Percentiles rank a stretch among this genome's conserved stretches.
Evolutionary conservation across 2,329 filamentous ascomycete genomes (phyloP).

Genomic region (Diaporthe ampelina): DNA sequence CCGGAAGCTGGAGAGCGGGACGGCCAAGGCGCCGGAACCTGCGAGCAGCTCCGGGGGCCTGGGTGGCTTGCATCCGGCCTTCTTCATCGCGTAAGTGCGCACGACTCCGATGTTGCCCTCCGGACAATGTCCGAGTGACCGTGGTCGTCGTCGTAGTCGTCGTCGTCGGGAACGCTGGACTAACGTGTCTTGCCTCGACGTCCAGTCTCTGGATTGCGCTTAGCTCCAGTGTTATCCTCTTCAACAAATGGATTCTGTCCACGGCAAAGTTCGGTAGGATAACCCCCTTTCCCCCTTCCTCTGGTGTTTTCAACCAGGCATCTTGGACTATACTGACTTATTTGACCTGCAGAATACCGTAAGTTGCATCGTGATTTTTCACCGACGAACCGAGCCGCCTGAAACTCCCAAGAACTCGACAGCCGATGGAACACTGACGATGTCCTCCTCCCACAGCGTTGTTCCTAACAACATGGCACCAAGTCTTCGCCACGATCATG

Average conservation of each 20-base stretch:
- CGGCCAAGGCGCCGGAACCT: constrained; percentile 34
- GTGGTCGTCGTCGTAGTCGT: neutral
- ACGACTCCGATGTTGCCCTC: neutral
- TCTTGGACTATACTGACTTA: constrained; percentile 10
- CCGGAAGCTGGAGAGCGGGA: constrained; percentile 41
- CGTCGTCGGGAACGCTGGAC: neutral
- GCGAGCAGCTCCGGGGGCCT: constrained; percentile 28
- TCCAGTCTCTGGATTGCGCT: constrained; percentile 87
- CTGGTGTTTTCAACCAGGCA: neutral
- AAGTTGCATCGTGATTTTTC: neutral
- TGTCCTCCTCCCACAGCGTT: constrained; percentile 69
- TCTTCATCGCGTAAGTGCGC: constrained; percentile 78
- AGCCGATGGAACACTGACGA: constrained; percentile 12
- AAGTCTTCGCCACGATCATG: constrained; percentile 88
- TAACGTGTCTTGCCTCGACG: neutral
- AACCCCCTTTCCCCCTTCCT: neutral
- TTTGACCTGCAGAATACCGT: constrained; percentile 35
- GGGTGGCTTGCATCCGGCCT: constrained; percentile 73
- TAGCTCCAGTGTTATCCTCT: constrained; percentile 90
- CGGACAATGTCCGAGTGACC: neutral
- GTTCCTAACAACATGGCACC: constrained; percentile 92
- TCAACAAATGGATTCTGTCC: constrained; percentile 96
- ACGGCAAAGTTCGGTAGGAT: constrained; percentile 82
- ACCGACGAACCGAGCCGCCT: neutral
- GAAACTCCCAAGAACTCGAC: neutral